Conservation (phyloP, 2,329 filamentous ascomycete genomes). For the Calonectria multiphialidica region DNA sequence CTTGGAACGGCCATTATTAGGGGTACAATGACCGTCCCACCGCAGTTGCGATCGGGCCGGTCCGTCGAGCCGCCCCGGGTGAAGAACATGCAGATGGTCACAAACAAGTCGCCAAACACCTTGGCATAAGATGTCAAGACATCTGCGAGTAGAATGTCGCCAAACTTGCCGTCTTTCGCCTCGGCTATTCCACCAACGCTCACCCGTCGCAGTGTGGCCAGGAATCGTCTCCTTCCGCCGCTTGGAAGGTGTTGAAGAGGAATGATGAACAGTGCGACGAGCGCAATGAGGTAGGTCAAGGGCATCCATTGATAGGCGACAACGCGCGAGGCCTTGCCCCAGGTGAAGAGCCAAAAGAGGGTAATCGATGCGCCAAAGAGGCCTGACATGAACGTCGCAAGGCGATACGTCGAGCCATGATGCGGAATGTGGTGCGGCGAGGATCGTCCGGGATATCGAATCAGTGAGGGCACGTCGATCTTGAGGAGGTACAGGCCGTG, state of each 20-base stretch:
- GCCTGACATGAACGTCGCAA: slow-evolving; percentile 81
- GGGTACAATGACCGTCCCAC: slow-evolving; percentile 83
- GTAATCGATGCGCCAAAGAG: slow-evolving; percentile 79
- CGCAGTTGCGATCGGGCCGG: slow-evolving; percentile 84
- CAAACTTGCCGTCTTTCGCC: slow-evolving; percentile 90
- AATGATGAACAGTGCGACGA: slow-evolving; percentile 78
- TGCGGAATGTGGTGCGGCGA: slow-evolving; percentile 79
- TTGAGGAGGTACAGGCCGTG: slow-evolving; percentile 84
- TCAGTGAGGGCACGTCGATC: slow-evolving; percentile 89
- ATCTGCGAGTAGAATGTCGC: slow-evolving; percentile 93
- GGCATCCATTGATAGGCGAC: slow-evolving; percentile 87
- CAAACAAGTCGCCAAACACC: slow-evolving; percentile 89
- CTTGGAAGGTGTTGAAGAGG: slow-evolving; percentile 78
- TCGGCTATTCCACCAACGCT: slow-evolving; percentile 88
- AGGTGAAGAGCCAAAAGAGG: slow-evolving; percentile 87
- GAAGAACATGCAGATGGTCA: slow-evolving; percentile 93
- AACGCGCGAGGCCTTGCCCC: slow-evolving; percentile 76
- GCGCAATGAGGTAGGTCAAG: slow-evolving; percentile 81
- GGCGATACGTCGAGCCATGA: slow-evolving; percentile 86
- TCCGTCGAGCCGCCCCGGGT: slow-evolving; percentile 78
- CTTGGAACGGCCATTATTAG: slow-evolving; percentile 87
- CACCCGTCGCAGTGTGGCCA: slow-evolving; percentile 82
- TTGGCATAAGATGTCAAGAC: slow-evolving; percentile 95
- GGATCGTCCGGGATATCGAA: slow-evolving; percentile 84
- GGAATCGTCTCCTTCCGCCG: slow-evolving; percentile 79